A percentile compares a stretch with the other conserved stretches of the same genome.
Conservation (phyloP, 768 basidiomycete genomes). For the Nidula microcarpa region DNA sequence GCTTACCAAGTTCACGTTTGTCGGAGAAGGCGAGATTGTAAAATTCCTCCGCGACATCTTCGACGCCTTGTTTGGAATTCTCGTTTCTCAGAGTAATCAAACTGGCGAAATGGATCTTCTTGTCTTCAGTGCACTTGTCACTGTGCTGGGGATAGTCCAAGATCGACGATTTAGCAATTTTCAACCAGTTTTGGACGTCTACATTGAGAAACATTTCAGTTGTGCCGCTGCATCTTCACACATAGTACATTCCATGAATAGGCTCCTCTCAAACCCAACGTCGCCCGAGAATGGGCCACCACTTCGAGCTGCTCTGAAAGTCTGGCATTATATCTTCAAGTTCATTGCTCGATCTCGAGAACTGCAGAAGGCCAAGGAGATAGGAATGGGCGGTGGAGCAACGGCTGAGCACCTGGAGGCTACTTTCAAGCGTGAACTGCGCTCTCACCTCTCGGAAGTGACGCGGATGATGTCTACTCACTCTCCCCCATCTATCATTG, state of each 20-base stretch:
- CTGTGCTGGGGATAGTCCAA: slow-evolving; percentile 87
- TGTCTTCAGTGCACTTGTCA: slow-evolving; percentile 89
- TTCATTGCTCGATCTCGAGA: slow-evolving; percentile 90
- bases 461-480: slow-evolving; percentile 86
- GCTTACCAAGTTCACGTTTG: slow-evolving; percentile 84
- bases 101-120: slow-evolving; percentile 77
- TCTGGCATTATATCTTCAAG: slow-evolving; percentile 96
- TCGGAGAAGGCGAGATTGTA: slow-evolving; percentile 91
- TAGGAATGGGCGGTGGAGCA: slow-evolving; percentile 74
- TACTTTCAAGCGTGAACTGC: slow-evolving; percentile 81
- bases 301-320: slow-evolving; percentile 87
- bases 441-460: slow-evolving; percentile 72
- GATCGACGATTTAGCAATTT: slow-evolving; percentile 96
- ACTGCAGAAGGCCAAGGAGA: slow-evolving; percentile 77
- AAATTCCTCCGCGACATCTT: slow-evolving; percentile 91
- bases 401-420: slow-evolving; percentile 85
- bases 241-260: slow-evolving; percentile 86
- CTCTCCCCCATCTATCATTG: slow-evolving; percentile 84
- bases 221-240: slow-evolving; percentile 78
- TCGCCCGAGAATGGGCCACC: slow-evolving; percentile 70
- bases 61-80: slow-evolving; percentile 87
- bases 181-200: slow-evolving; percentile 88
- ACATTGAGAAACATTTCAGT: slow-evolving; percentile 87
- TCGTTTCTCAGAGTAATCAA: slow-evolving; percentile 72
- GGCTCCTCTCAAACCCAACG: slow-evolving; percentile 70